Base-by-base conservation (phyloP, 2,329 filamentous ascomycete genomes). In the Xylaria sp. region DNA sequence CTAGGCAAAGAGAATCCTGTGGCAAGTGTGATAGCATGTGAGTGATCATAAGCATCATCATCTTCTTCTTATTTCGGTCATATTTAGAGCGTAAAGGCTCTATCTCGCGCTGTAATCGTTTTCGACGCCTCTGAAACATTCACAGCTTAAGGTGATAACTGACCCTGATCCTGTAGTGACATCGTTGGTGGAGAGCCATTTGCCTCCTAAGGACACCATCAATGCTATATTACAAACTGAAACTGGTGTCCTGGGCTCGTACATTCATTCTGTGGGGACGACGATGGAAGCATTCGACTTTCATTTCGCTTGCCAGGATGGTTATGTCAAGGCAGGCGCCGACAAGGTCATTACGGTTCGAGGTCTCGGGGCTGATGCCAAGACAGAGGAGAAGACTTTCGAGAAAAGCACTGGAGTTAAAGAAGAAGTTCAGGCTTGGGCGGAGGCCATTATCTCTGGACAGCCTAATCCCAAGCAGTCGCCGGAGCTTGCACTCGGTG, bases 191-290 rank as follows among this genome's bases (percentile, higher is more conserved):
- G 84, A 87, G 70, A 76, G 83, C 63, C 84, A 90, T 73, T 82
- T 94, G 9, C 84, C 87, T 4, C 91, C 91, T 0, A 84, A 91
- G 1, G 91, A 94, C 76, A 91, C 90, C 1, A 81, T 93, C 60
- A 86, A 89, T 74, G 88, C 88, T 10, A 83, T 88, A 1, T 72
- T 90, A 46, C 84, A 83, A 75, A 84, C 88, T 1, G 82, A 81
- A 66, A 84, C 83, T 32, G 89, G 89, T 2, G 83, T 81, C 1
- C 82, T 84, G 0, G 90, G 90, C 1, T 87, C 85, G 5, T 86
- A 91, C 58, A 82, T 84, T 64, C 79, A 88, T n/a, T 87, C 85
- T 1, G 86, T 86, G 63, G 89, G 90, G 1, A 87, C 87, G 8
- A 86, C 84, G 9, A 76, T 88, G 71, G 80, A 78, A 6, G 84